Conservation (phyloP, 2,329 filamentous ascomycete genomes). For the Cercospora citrullina region DNA sequence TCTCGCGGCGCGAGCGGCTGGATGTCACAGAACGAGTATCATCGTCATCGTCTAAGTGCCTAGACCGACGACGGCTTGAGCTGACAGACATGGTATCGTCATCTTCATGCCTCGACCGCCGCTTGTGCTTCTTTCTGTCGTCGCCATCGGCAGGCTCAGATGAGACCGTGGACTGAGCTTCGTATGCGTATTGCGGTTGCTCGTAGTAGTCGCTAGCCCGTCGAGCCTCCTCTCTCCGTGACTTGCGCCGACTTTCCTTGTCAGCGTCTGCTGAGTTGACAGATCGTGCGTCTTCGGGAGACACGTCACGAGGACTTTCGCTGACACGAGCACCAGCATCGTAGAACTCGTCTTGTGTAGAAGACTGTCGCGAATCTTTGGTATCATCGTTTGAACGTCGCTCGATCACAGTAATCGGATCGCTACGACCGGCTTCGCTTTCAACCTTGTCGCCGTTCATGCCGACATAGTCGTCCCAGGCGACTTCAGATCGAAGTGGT, state of each 20-base stretch:
- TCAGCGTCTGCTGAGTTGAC: conserved; percentile 37
- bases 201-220: conserved; percentile 40
- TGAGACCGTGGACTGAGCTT: conserved; percentile 44
- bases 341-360: conserved; percentile 14
- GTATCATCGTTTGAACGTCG: conserved; percentile 5
- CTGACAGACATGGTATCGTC: conserved; percentile 47
- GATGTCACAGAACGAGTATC: conserved; percentile 46
- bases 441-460: conserved; percentile 17
- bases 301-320: conserved; percentile 26
- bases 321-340: conserved; percentile 17
- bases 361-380: conserved; percentile 14
- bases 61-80: conserved; percentile 41
- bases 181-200: conserved; percentile 38
- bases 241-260: conserved; percentile 37
- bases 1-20: conserved; percentile 42
- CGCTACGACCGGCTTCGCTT: conserved; percentile 21
- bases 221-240: conserved; percentile 32
- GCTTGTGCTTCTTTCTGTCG: conserved; percentile 40
- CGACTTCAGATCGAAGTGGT: conserved; percentile 48
- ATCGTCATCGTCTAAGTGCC: conserved; percentile 40
- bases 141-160: conserved; percentile 48
- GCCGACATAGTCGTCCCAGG: conserved; percentile 47
- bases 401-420: conserved; percentile 22
- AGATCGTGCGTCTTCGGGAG: conserved; percentile 31
- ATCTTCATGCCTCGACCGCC: conserved; percentile 44